Conservation (phyloP, 331 rosid species). For the Ulmus americana region DNA sequence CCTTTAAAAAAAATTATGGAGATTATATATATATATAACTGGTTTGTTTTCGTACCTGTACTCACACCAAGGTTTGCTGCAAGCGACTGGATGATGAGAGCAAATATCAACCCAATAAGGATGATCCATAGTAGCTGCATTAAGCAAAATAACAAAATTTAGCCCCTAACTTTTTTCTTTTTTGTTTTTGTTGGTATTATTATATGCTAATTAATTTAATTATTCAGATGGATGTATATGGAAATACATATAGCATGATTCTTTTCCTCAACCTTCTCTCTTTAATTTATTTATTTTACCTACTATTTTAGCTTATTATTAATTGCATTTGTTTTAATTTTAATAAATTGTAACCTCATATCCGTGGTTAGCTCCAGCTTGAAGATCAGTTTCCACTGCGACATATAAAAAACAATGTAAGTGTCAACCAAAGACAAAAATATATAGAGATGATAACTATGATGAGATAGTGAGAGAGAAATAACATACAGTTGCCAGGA, state of each 20-base stretch:
- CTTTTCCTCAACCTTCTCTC: too few relatives aligned
- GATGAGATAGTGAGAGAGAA: neutral
- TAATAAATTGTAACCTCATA: slow-evolving; percentile 48
- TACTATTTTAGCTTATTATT: too few relatives aligned
- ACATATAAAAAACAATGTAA: neutral
- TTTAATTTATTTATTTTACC: too few relatives aligned
- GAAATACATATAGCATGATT: too few relatives aligned
- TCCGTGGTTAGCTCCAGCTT: slow-evolving; percentile 75
- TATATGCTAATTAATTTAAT: too few relatives aligned
- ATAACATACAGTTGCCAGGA: slow-evolving; percentile 63
- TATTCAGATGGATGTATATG: too few relatives aligned
- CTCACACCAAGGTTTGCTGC: slow-evolving; percentile 85
- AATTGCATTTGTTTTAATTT: too few relatives aligned
- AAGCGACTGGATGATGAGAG: slow-evolving; percentile 78
- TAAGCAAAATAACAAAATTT: neutral
- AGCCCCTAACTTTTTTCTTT: too few relatives aligned
- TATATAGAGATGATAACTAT: neutral
- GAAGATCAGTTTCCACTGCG: slow-evolving; percentile 93
- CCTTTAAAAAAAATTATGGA: neutral
- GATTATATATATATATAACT: neutral
- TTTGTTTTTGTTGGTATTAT: too few relatives aligned
- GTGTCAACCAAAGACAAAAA: neutral
- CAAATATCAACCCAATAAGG: slow-evolving; percentile 72
- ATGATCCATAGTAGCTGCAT: slow-evolving; percentile 78
- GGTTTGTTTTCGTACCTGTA: slow-evolving; percentile 37